phyloP scores from a whole-genome alignment of 2,329 filamentous ascomycete species.

The Trichoderma gracile region DNA sequence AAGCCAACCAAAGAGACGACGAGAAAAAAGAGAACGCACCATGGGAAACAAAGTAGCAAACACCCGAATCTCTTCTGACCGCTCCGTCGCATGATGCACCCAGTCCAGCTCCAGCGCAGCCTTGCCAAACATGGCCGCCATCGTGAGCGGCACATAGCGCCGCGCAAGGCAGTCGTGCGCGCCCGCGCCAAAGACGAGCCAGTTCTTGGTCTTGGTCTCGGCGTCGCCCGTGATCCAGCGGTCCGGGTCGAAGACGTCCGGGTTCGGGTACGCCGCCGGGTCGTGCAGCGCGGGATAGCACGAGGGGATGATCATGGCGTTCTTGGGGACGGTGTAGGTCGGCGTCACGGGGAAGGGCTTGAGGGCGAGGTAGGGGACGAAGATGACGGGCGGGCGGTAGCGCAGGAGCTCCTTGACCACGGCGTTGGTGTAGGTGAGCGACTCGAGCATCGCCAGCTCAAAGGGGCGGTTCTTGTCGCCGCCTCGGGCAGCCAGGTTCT shows the following conservation, averaged over 20 bases:
- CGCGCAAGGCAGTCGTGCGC: slow-evolving; percentile 19
- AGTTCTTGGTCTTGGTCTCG: slow-evolving; percentile 15
- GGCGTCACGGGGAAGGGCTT: slow-evolving; percentile 19
- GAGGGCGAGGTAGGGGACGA: slow-evolving; percentile 8
- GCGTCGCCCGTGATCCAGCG: slow-evolving; percentile 20
- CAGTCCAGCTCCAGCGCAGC: slow-evolving; percentile 11
- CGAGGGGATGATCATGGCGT: slow-evolving; percentile 12
- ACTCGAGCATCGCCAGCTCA: slow-evolving; percentile 13
- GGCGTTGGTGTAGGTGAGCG: slow-evolving; percentile 14
- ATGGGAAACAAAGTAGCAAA: slow-evolving; percentile 18
- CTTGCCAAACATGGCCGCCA: slow-evolving; percentile 19
- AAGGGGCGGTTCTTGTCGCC: slow-evolving; percentile 5
- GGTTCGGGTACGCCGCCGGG: slow-evolving; percentile 6
- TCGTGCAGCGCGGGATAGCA: slow-evolving; percentile 19
- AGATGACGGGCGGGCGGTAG: slow-evolving; percentile 14
- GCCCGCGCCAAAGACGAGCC: slow-evolving; percentile 11
- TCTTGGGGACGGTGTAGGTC: slow-evolving; percentile 12
- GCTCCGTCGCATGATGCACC: slow-evolving; percentile 7
- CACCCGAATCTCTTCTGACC: slow-evolving; percentile 15
- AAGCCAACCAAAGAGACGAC: too few relatives aligned
- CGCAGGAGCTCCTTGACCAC: slow-evolving; percentile 17
- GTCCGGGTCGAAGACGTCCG: slow-evolving; percentile 11
- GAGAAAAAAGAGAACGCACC: slow-evolving; percentile 1
- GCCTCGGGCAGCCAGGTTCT: slow-evolving; percentile 6
- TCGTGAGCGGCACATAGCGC: slow-evolving; percentile 13